Conservation (phyloP, 345 rosid species). For the Bretschneidera sinensis region DNA sequence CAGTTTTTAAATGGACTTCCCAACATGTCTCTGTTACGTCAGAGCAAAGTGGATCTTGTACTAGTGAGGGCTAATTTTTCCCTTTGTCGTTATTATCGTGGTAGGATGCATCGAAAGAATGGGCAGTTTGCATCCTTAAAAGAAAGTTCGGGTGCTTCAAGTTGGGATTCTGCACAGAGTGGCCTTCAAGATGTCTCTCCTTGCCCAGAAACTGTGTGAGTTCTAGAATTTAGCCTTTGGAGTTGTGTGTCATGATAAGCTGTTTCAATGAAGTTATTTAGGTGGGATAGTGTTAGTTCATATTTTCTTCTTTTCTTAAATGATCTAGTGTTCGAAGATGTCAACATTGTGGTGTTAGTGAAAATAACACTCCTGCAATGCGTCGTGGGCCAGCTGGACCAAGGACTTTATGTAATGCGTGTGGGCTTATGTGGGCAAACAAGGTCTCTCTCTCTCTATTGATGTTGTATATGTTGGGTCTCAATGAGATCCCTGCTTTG, state of each 20-base stretch:
- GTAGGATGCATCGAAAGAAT: constrained; percentile 70
- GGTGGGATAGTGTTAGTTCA: background rate
- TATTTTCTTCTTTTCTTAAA: constrained; percentile 6
- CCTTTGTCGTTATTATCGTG: constrained; percentile 10
- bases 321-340: constrained; percentile 44
- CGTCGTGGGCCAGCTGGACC: constrained; percentile 90
- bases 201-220: constrained; percentile 57
- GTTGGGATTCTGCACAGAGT: constrained; percentile 50
- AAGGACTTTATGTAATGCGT: constrained; percentile 73
- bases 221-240: constrained; percentile 19
- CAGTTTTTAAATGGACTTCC: background rate
- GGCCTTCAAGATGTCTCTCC: constrained; percentile 41
- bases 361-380: constrained; percentile 72
- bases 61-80: background rate
- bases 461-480: background rate
- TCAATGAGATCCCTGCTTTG: background rate
- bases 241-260: constrained; percentile 2
- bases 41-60: background rate
- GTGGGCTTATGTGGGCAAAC: constrained; percentile 92
- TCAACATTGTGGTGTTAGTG: constrained; percentile 69
- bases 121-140: constrained; percentile 71
- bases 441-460: constrained; percentile 34
- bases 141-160: constrained; percentile 43
- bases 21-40: background rate
- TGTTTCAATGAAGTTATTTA: constrained; percentile 1